These are phyloP conservation scores for Auricularia sp. DNA, from an alignment of 768 basidiomycete genomes.

Conservation along the genomic window DNA sequence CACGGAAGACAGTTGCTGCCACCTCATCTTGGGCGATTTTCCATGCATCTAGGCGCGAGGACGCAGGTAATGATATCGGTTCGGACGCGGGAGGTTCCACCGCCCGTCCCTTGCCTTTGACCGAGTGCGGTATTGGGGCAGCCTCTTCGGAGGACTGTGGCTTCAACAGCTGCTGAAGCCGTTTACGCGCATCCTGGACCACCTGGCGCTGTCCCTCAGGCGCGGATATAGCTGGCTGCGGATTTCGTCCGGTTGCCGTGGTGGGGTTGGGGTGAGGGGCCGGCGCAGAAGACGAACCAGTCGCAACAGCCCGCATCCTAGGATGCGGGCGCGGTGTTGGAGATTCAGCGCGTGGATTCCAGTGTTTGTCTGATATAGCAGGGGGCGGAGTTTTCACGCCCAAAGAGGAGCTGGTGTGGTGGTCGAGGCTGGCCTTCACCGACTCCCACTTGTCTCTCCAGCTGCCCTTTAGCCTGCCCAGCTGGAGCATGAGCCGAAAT, in stretches of 20 bases:
- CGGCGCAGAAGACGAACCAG: no score
- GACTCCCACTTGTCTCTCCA: constrained; percentile 77
- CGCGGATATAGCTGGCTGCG: neutral
- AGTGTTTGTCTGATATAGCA: neutral
- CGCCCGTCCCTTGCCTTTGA: neutral
- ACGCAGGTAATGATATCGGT: neutral
- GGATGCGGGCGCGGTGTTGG: constrained; percentile 2
- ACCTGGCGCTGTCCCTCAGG: no score
- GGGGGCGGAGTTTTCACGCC: constrained; percentile 3
- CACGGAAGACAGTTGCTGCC: constrained; percentile 58
- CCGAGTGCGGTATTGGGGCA: neutral
- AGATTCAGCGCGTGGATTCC: neutral
- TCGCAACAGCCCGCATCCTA: neutral
- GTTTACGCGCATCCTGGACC: neutral
- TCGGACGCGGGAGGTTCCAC: neutral
- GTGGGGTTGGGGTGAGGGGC: no score
- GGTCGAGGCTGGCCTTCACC: constrained; percentile 35
- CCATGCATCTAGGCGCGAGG: neutral
- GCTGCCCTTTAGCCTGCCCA: constrained; percentile 72
- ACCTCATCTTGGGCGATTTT: constrained; percentile 56
- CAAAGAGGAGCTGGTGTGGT: constrained; percentile 29
- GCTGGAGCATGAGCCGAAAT: constrained; percentile 72
- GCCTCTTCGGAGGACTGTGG: neutral
- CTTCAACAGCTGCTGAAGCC: neutral
- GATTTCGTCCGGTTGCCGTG: no score